Base-by-base conservation (phyloP, 148 eudicot species). In the Silene uniflora region DNA sequence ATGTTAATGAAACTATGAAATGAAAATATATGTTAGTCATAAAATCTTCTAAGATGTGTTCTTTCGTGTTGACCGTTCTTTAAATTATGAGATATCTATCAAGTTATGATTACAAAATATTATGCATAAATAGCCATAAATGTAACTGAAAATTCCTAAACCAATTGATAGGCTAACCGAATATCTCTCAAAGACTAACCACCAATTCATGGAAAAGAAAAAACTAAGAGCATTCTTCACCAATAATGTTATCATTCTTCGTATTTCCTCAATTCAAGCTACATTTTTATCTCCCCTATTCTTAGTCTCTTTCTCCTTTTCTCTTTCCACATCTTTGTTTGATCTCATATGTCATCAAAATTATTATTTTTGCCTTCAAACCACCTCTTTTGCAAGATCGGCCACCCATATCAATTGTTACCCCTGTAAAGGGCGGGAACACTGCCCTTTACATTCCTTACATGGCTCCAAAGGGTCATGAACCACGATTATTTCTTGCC, bases 371-470 rank as follows among this genome's bases (percentile, higher is more conserved):
- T 71, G n/a, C 35, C 76, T 47, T 74, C 68, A 60, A 16, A 42
- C 78, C 67, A 70, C 47, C 52, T 63, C 70, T 71, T 59, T 71
- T n/a, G 24, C 69, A 72, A 75, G 60, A 78, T 75, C 62, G 62
- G 67, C 56, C 25, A 71, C 70, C 9, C 67, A 12, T 61, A 56
- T 24, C 69, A 23, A 72, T 32, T 23, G 22, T 68, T 25, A 67
- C 62, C 77, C 71, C 12, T 78, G 85, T 82, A 79, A 82, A 76
- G 85, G 85, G 85, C 82, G 85, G 72, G 65, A 62, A 59, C 61
- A 55, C 85, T 82, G 85, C 85, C 81, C 84, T 82, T 82, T 82
- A 82, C 80, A 75, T 14, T 19, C 16, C 18, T 18, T 19, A 35
- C 65, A 78, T n/a, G n/a, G n/a, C n/a, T n/a, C n/a, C n/a, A n/a